A percentile compares a stretch with the other conserved stretches of the same genome.
Evolutionary conservation across 345 rosid genomes (phyloP).

Genomic region (Populus ilicifolia): DNA sequence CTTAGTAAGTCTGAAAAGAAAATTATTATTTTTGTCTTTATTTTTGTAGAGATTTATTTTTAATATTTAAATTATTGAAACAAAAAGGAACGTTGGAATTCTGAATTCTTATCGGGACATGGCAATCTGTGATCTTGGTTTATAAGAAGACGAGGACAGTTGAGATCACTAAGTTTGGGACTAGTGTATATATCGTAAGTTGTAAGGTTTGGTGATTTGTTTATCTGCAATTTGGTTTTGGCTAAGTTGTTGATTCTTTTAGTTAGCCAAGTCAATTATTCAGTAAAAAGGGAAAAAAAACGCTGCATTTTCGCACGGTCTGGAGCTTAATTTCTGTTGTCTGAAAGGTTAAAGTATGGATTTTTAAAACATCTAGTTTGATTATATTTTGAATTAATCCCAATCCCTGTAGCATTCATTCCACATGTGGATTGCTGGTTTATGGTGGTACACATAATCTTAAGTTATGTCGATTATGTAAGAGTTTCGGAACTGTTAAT

Average conservation of each 20-base stretch:
- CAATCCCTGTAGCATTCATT: not conserved
- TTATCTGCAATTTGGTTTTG: not conserved
- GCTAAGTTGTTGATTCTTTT: not conserved
- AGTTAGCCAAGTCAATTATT: not conserved
- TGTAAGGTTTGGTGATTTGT: not conserved
- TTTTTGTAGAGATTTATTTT: not conserved
- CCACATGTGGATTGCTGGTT: not conserved
- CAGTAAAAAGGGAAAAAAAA: not conserved
- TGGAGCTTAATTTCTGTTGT: not conserved
- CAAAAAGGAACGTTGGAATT: not conserved
- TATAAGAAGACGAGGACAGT: not conserved
- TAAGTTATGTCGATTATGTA: not conserved
- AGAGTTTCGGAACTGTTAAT: not conserved
- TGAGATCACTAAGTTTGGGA: not conserved
- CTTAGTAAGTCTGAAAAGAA: conserved; percentile 41
- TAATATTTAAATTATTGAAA: not conserved
- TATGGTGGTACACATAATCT: not conserved
- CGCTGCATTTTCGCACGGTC: not conserved
- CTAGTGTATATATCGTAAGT: not conserved
- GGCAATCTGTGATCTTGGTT: not conserved
- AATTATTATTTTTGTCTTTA: conserved; percentile 19
- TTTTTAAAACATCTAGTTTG: too few species aligned
- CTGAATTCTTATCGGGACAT: not conserved
- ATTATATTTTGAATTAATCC: not conserved
- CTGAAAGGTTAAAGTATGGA: not conserved